Evolutionary conservation across 139 green algal genomes (phyloP), one percentile per base, ranked within the genome.

Genomic region (Protoeuglena noctilucae): DNA sequence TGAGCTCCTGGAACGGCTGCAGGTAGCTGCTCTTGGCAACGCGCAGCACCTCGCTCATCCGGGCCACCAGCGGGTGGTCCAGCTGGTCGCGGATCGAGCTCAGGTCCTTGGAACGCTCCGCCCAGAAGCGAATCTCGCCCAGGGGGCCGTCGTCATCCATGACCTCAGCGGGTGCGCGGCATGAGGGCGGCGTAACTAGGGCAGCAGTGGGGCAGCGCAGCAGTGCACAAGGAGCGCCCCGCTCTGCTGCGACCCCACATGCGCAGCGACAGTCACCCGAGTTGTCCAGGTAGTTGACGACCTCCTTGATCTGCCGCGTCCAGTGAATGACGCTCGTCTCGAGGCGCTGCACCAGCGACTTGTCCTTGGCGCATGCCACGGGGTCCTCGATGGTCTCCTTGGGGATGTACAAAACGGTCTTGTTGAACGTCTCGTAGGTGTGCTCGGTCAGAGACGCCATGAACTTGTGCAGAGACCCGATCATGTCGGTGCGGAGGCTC

Each of bases 91-190:
- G 68, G 45, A 94, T 80, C 48, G 77, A 75, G 3, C 56, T 65
- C 19, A 94, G 63, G 64, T 94, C 78, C 19, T 75, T 61, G 21
- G 58, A 80, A 53, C 86, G 76, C 26, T 51, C 60, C 7, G 75
- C 67, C 86, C 86, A 94, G 56, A 91, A 91, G 48, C 82, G 67
- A 39, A 92, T 88, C 68, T 94, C 85, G 4, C 60, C 71, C 23
- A 89, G 66, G 2, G 84, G 84, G 18, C 73, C 84, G 46, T 52
- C 67, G 21, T 74, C 57, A 51, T 74, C 69, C 21, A n/a, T 64
- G 40, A 48, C 2, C 28, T 57, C 48, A n/a, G n/a, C n/a, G n/a
- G 18, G 16, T 29, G 46, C 27, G 25, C 21, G 25, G 21, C 46
- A 30, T 21, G 46, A 30, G 25, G n/a, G n/a, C n/a, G n/a, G n/a